These are phyloP conservation scores for Fermentozyma sake DNA, from an alignment of 1,139 yeast genomes.

Conservation along the genomic window DNA sequence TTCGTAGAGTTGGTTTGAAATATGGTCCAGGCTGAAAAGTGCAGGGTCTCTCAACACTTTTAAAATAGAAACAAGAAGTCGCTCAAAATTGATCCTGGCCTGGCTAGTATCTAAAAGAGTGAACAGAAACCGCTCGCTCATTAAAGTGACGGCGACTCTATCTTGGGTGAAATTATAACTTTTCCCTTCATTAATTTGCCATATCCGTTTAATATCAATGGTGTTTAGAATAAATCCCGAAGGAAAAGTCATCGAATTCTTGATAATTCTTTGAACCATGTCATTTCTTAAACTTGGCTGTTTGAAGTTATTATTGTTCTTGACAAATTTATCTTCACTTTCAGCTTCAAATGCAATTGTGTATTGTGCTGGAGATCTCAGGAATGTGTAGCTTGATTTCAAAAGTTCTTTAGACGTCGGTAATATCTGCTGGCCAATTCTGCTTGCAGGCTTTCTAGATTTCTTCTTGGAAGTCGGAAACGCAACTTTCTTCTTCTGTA, in stretches of 20 bases:
- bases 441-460: constrained; percentile 2
- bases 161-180: constrained; percentile 16
- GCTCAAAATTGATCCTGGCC: constrained; percentile 16
- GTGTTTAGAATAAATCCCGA: constrained; percentile 12
- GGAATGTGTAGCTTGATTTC: constrained; percentile 17
- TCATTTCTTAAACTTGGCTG: not conserved
- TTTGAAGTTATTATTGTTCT: constrained; percentile 1
- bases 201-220: constrained; percentile 18
- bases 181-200: constrained; percentile 21
- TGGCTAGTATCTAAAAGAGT: constrained; percentile 21
- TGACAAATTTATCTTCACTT: constrained; percentile 17
- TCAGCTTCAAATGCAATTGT: constrained; percentile 39
- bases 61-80: constrained; percentile 8
- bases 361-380: constrained; percentile 25
- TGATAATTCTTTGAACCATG: not conserved
- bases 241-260: constrained; percentile 6
- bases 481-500: too few species aligned
- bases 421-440: not conserved
- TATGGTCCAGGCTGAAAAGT: not conserved
- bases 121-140: constrained; percentile 21
- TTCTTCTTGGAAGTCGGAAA: too few species aligned
- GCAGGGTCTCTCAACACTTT: constrained; percentile 5
- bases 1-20: constrained; percentile 12
- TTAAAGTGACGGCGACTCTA: constrained; percentile 14
- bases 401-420: constrained; percentile 9